A percentile compares a stretch with the other conserved stretches of the same genome.
phyloP scores from a whole-genome alignment of 1,139 yeast species.

The Wickerhamomyces sp. region DNA sequence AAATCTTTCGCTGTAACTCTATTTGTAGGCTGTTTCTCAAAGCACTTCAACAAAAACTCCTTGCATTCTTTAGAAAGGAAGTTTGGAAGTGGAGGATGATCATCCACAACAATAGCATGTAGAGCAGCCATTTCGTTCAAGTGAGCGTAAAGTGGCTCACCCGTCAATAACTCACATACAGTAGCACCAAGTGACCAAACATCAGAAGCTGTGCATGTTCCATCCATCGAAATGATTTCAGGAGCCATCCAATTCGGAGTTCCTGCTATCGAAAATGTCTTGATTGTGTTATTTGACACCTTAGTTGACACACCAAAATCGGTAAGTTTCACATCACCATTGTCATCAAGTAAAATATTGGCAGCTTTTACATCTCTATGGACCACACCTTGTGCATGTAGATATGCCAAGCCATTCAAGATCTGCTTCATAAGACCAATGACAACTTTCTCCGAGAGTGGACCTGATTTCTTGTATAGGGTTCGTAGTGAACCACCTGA shows the following conservation, averaged over 20 bases:
- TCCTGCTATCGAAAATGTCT: constrained; percentile 78
- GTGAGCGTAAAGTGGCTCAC: constrained; percentile 83
- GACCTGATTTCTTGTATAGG: constrained; percentile 42
- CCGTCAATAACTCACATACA: constrained; percentile 78
- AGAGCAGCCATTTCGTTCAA: constrained; percentile 82
- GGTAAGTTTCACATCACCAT: constrained; percentile 81
- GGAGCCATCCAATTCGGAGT: constrained; percentile 99
- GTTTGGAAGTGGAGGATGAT: constrained; percentile 72
- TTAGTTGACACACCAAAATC: constrained; percentile 98
- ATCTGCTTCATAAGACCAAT: constrained; percentile 64
- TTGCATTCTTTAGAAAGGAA: constrained; percentile 46
- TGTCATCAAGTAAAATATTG: constrained; percentile 76
- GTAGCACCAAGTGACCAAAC: constrained; percentile 97
- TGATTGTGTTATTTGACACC: constrained; percentile 62
- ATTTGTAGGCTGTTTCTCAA: constrained; percentile 59
- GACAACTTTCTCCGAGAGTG: constrained; percentile 59
- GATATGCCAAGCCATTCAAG: constrained; percentile 65
- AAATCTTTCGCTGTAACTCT: constrained; percentile 55
- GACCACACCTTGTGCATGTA: constrained; percentile 86
- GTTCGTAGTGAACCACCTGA: constrained; percentile 81
- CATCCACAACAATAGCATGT: constrained; percentile 88
- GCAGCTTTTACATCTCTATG: constrained; percentile 97
- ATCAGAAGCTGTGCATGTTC: constrained; percentile 84
- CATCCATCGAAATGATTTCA: constrained; percentile 85
- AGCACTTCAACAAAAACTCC: constrained; percentile 71